phyloP scores from a whole-genome alignment of 2,329 filamentous ascomycete species.

The Pseudogymnoascus sp. region DNA sequence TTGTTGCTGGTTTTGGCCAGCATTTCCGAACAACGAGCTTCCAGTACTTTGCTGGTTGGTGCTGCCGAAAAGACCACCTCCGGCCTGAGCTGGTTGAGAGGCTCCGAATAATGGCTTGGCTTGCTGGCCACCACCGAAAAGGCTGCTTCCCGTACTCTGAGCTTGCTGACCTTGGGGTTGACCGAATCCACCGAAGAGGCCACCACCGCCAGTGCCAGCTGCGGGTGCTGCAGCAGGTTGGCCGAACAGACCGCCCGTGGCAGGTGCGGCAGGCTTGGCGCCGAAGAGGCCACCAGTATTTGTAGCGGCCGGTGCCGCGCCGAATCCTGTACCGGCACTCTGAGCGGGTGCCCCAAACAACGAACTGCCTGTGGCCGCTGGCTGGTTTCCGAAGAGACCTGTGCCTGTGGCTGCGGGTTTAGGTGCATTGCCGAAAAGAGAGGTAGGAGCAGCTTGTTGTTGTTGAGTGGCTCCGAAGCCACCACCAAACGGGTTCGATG shows the following conservation, averaged over 20 bases:
- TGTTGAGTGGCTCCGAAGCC: constrained; percentile 35
- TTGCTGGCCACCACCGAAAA: constrained; percentile 47
- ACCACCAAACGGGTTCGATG: constrained; percentile 29
- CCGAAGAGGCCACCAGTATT: constrained; percentile 34
- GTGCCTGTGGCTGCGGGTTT: constrained; percentile 21
- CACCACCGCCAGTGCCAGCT: constrained; percentile 33
- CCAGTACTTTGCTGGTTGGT: constrained; percentile 30
- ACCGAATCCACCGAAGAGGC: constrained; percentile 23
- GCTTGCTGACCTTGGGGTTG: constrained; percentile 31
- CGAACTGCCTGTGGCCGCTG: constrained; percentile 15
- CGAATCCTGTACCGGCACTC: constrained; percentile 15
- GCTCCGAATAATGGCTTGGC: constrained; percentile 48
- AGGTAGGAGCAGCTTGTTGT: constrained; percentile 29
- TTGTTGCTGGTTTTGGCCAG: constrained; percentile 24
- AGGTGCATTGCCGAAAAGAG: constrained; percentile 31
- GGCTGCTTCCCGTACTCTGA: constrained; percentile 35
- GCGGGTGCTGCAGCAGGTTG: constrained; percentile 27
- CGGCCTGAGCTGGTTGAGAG: constrained; percentile 32
- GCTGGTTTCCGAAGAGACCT: constrained; percentile 29
- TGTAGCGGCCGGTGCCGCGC: constrained; percentile 16
- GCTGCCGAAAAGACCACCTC: constrained; percentile 46
- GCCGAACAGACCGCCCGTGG: constrained; percentile 35
- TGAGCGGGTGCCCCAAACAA: constrained; percentile 14
- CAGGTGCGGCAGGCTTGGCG: constrained; percentile 29
- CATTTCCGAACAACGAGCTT: constrained; percentile 22